phyloP scores from a whole-genome alignment of 169 alveolate genomes.

The Plasmodium vivax region DNA sequence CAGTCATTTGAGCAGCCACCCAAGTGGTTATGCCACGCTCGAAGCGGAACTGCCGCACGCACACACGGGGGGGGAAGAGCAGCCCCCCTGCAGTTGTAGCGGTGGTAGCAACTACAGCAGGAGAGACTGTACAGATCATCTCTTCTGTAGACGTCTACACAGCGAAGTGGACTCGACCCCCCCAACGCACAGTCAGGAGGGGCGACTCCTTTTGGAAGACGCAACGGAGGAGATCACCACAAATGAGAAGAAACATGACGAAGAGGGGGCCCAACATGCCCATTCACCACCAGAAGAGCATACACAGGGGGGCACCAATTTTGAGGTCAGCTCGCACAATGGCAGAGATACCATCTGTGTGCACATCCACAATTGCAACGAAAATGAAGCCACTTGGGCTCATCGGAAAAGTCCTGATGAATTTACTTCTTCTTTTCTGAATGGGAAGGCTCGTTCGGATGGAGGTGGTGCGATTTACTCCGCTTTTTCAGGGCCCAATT shows the following conservation, averaged over 20 bases:
- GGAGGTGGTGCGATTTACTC: background rate
- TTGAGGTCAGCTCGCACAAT: background rate
- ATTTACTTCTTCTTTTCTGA: background rate
- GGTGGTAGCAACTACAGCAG: background rate
- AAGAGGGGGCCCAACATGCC: background rate
- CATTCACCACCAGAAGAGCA: background rate
- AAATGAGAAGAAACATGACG: background rate
- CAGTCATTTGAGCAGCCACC: no score
- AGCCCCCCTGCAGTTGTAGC: background rate
- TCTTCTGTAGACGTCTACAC: background rate
- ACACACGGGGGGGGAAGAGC: background rate
- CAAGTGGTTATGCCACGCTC: no score
- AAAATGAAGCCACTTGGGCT: background rate
- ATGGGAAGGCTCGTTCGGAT: background rate
- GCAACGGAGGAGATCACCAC: background rate
- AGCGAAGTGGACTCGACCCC: background rate
- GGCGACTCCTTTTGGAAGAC: background rate
- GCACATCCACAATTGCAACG: background rate
- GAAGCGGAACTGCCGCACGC: background rate
- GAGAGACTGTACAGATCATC: no score
- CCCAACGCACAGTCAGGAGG: background rate
- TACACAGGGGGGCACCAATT: background rate
- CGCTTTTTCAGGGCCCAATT: background rate
- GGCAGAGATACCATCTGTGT: background rate
- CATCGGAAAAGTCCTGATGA: background rate